Evolutionary conservation across 495 filamentous ascomycete species (phyloP).

Genomic region (Podospora pseudopauciseta): DNA sequence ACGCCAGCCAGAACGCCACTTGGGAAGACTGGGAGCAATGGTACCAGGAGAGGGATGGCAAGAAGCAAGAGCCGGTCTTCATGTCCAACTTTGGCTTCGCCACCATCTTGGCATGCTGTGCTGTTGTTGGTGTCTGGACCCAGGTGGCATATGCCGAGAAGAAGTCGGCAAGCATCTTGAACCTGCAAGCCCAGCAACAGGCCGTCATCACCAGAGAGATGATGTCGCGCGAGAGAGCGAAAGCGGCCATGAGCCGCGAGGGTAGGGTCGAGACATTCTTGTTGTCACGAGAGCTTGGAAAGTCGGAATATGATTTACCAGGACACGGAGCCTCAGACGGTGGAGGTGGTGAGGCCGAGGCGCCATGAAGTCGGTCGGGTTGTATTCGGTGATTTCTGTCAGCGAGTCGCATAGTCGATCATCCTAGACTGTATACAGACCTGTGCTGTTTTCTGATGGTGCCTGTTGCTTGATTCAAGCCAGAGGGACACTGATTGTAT

Average conservation of each 20-base stretch:
- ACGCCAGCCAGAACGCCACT: conserved; percentile 77
- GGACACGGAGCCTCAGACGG: background rate
- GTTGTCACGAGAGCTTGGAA: conserved; percentile 54
- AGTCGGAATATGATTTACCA: conserved; percentile 27
- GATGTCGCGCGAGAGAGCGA: conserved; percentile 50
- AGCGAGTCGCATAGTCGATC: background rate
- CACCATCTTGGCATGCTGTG: conserved; percentile 60
- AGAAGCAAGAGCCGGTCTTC: conserved; percentile 58
- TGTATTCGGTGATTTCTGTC: conserved; percentile 2
- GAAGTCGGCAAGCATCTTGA: conserved; percentile 53
- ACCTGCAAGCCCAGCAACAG: conserved; percentile 60
- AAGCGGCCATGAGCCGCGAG: conserved; percentile 50
- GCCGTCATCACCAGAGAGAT: conserved; percentile 60
- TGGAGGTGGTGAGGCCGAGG: background rate
- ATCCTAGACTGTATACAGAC: background rate
- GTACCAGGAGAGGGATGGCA: conserved; percentile 55
- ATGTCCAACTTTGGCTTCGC: conserved; percentile 75
- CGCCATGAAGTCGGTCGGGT: background rate
- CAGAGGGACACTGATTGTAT: background rate
- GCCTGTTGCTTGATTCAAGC: background rate
- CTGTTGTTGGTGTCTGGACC: conserved; percentile 60
- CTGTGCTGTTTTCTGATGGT: background rate
- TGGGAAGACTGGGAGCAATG: conserved; percentile 99
- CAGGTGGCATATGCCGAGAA: conserved; percentile 65
- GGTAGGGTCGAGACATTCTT: conserved; percentile 72